Percentiles rank a stretch among this genome's conserved stretches.
These are phyloP conservation scores for Raffaelea deltoideospora DNA, from an alignment of 2,329 filamentous ascomycete species.

Conservation along the genomic window DNA sequence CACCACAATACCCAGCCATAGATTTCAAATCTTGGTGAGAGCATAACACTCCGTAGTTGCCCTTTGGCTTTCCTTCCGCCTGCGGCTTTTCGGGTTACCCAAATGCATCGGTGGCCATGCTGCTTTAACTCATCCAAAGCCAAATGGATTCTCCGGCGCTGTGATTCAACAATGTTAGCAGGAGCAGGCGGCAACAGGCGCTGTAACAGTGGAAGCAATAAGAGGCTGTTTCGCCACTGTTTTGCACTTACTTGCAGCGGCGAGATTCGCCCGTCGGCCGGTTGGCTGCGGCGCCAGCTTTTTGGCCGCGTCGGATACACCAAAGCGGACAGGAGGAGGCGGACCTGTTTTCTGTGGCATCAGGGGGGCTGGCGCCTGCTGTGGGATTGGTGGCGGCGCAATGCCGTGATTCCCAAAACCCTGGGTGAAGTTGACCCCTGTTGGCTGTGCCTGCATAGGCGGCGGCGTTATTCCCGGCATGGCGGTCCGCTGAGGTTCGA, in stretches of 20 bases:
- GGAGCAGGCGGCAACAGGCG: neutral
- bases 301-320: constrained; percentile 55
- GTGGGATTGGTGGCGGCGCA: constrained; percentile 36
- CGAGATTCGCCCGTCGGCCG: constrained; percentile 75
- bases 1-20: too few species aligned
- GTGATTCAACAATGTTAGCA: constrained; percentile 7
- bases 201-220: neutral
- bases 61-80: too few species aligned
- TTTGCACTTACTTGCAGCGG: constrained; percentile 81
- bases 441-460: constrained; percentile 61
- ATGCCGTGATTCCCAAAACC: constrained; percentile 21
- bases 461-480: constrained; percentile 19
- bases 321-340: constrained; percentile 77
- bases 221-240: neutral
- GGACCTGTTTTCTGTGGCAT: constrained; percentile 73
- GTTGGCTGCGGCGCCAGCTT: constrained; percentile 77
- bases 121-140: constrained; percentile 15
- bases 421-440: constrained; percentile 49
- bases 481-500: constrained; percentile 46
- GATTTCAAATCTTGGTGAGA: too few species aligned
- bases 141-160: constrained; percentile 18
- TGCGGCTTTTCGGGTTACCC: too few species aligned
- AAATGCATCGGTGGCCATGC: too few species aligned
- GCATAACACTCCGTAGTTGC: too few species aligned
- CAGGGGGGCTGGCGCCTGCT: constrained; percentile 42